phyloP scores from a whole-genome alignment of 257 asterid genomes.

The Verbena officinalis region DNA sequence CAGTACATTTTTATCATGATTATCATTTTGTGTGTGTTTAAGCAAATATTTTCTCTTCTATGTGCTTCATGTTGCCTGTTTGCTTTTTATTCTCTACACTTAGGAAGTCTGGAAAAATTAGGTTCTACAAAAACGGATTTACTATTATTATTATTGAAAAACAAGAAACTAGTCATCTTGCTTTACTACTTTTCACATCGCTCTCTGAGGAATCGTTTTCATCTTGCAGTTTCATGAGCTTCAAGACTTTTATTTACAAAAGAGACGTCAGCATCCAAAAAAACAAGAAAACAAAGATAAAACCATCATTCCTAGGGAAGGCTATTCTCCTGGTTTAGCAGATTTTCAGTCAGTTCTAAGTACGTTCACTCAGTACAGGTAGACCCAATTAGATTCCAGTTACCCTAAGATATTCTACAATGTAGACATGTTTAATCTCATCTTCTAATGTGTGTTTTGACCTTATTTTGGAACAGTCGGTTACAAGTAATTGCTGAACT shows the following conservation, averaged over 20 bases:
- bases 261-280: conserved; percentile 59
- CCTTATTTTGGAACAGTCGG: conserved; percentile 59
- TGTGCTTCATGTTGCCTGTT: background rate
- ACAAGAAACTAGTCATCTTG: no score
- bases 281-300: conserved; percentile 47
- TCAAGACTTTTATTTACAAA: conserved; percentile 85
- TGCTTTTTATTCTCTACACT: no score
- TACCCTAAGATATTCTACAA: conserved; percentile 27
- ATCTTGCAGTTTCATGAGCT: conserved; percentile 75
- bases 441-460: conserved; percentile 18
- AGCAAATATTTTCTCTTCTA: no score
- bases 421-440: conserved; percentile 26
- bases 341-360: conserved; percentile 85
- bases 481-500: conserved; percentile 84
- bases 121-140: no score
- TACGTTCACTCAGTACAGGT: conserved; percentile 87
- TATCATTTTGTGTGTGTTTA: background rate
- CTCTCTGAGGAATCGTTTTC: conserved; percentile 29
- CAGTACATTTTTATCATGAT: background rate
- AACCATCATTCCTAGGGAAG: conserved; percentile 52
- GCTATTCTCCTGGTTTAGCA: conserved; percentile 68
- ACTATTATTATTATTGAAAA: no score
- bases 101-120: no score
- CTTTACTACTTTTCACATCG: background rate
- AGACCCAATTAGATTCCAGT: conserved; percentile 11